Base-by-base conservation (phyloP, 441 rosid species). In the Pelargonium myrrhifolium region DNA sequence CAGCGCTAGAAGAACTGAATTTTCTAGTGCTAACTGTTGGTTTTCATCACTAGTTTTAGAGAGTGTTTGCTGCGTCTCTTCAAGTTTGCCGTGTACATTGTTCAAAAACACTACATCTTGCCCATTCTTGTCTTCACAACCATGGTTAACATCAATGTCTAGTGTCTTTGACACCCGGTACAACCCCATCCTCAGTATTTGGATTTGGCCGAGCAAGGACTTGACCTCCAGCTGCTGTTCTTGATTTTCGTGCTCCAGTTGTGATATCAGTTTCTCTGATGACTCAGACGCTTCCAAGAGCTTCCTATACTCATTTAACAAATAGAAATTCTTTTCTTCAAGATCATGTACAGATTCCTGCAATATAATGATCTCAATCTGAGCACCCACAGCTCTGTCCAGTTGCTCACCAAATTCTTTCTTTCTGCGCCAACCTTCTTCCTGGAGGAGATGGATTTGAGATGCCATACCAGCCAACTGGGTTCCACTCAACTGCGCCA, bases 291-390 rank as follows among this genome's bases (percentile, higher is more conserved):
- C 86, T 65, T 82, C 84, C 74, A 71, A 66, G 70, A 87, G 81
- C 63, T 85, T 83, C 78, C 77, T 79, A 72, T 75, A 79, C 84
- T 89, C 88, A 59, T 75, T 68, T 62, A 81, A 68, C 21, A 91
- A 80, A 71, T 85, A 83, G 65, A 81, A 71, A 51, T 82, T 85
- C 66, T 79, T 84, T 75, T 83, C 89, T 75, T 85, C 85, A 76
- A 88, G 79, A 64, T 87, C 94, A 76, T 80, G 80, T 24, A 86
- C 67, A 73, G 81, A 87, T 78, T 82, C 81, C 79, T 85, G 87
- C 84, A 86, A 82, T 78, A 89, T 73, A 68, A 89, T 85, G 76
- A 82, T 83, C 76, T 89, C 89, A 58, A 84, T 71, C 77, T 88
- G 77, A 66, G 87, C 81, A 80, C 64, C 78, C 65, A 85, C 71